Evolutionary conservation across 345 rosid species (phyloP).

Genomic region (Brassica rapa): DNA sequence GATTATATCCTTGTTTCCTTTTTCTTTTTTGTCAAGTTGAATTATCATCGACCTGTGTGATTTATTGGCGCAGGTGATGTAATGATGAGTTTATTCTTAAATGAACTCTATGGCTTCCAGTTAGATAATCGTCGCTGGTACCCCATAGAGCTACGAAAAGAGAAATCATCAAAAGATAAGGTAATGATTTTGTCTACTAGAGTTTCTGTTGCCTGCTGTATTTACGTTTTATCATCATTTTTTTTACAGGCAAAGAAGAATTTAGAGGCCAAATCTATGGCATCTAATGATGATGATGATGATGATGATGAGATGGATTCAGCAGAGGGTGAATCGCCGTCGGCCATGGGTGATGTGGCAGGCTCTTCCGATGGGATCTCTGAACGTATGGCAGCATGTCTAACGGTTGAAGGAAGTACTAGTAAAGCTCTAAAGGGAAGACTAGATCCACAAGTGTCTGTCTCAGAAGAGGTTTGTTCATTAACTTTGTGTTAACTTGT

Average conservation of each 20-base stretch:
- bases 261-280: conserved; percentile 46
- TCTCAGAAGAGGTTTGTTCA: conserved; percentile 68
- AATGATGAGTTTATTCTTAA: conserved; percentile 93
- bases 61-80: conserved; percentile 69
- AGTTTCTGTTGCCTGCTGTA: conserved; percentile 2
- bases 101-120: conserved; percentile 97
- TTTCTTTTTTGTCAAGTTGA: conserved; percentile 5
- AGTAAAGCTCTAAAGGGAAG: conserved; percentile 42
- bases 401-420: conserved; percentile 45
- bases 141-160: conserved; percentile 91
- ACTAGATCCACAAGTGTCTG: conserved; percentile 52
- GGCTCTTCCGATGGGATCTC: conserved; percentile 56
- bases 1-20: background rate
- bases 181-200: conserved; percentile 44
- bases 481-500: background rate
- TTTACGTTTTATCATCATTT: background rate
- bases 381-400: conserved; percentile 46
- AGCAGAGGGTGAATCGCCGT: conserved; percentile 41
- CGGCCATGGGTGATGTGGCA: conserved; percentile 42
- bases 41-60: conserved; percentile 15
- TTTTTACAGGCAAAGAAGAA: conserved; percentile 64
- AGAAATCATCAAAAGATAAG: conserved; percentile 85
- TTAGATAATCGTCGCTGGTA: conserved; percentile 96
- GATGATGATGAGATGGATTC: conserved; percentile 44
- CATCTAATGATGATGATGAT: conserved; percentile 41